Percentiles rank a stretch among this genome's conserved stretches.
These are phyloP conservation scores for Aspergillus fumigatiaffinis DNA, from an alignment of 2,329 filamentous ascomycete species.

Conservation along the genomic window DNA sequence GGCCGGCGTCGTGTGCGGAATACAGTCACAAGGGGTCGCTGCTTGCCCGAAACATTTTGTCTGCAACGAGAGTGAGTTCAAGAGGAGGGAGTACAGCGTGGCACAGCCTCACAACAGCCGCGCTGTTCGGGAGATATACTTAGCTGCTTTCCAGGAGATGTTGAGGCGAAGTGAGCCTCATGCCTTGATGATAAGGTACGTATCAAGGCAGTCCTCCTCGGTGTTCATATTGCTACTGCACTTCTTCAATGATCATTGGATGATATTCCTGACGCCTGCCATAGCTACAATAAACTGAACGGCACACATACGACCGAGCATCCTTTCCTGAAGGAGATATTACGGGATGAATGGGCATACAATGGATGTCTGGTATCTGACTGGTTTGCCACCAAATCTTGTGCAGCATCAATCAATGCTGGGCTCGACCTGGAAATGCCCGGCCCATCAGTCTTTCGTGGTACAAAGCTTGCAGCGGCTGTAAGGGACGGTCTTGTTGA, in stretches of 20 bases:
- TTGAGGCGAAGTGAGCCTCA: too few relatives aligned
- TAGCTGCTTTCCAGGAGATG: conserved; percentile 23
- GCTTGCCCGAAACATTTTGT: conserved; percentile 17
- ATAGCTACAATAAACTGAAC: conserved; percentile 9
- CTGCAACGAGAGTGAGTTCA: conserved; percentile 13
- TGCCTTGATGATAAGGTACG: too few relatives aligned
- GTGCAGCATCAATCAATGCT: conserved; percentile 25
- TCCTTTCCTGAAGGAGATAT: conserved; percentile 25
- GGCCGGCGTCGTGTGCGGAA: conserved; percentile 7
- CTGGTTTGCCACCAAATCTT: conserved; percentile 31
- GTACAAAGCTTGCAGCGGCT: conserved; percentile 6
- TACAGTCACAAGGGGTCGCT: conserved; percentile 33
- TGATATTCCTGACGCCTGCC: too few relatives aligned
- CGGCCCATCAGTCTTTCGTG: conserved; percentile 17
- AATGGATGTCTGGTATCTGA: conserved; percentile 29
- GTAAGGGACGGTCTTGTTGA: not conserved
- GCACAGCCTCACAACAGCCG: conserved; percentile 6
- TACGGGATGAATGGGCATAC: conserved; percentile 43
- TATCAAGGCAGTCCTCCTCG: too few relatives aligned
- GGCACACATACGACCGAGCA: conserved; percentile 6
- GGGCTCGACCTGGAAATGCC: conserved; percentile 38
- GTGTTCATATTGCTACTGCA: too few relatives aligned
- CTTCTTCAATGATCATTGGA: too few relatives aligned
- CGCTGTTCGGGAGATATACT: conserved; percentile 16
- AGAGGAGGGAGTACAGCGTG: conserved; percentile 6